A percentile compares a stretch with the other conserved stretches of the same genome.
Evolutionary conservation across 1,139 yeast genomes (phyloP).

Genomic region (Yamadazyma dushanensis): DNA sequence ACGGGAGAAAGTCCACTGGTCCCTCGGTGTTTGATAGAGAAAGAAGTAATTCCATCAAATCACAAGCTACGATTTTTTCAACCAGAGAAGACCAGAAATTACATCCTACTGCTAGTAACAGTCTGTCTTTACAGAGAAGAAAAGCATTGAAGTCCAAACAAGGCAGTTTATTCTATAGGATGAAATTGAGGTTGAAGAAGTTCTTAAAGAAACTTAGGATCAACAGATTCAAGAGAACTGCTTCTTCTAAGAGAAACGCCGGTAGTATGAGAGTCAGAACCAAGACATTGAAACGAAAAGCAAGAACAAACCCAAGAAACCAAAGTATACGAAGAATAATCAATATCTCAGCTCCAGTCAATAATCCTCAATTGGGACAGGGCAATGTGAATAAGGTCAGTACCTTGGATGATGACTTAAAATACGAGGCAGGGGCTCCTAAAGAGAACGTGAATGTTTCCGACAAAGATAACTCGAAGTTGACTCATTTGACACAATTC

Average conservation of each 20-base stretch:
- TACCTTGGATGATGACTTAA: slow-evolving; percentile 26
- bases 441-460: slow-evolving; percentile 17
- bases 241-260: slow-evolving; percentile 29
- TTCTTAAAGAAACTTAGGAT: slow-evolving; percentile 24
- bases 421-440: slow-evolving; percentile 31
- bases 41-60: slow-evolving; percentile 42
- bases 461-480: slow-evolving; percentile 17
- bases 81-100: slow-evolving; percentile 27
- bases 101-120: slow-evolving; percentile 15
- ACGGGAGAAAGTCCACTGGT: slow-evolving; percentile 2
- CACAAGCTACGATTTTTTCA: slow-evolving; percentile 49
- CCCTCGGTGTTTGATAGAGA: slow-evolving; percentile 15
- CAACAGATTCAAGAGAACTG: slow-evolving; percentile 25
- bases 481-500: slow-evolving; percentile 26
- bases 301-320: slow-evolving; percentile 20
- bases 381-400: slow-evolving; percentile 19
- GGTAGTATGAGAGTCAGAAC: slow-evolving; percentile 15
- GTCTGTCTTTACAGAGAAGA: slow-evolving; percentile 25
- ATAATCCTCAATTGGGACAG: slow-evolving; percentile 31
- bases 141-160: slow-evolving; percentile 38
- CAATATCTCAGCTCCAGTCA: slow-evolving; percentile 26
- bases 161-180: slow-evolving; percentile 33
- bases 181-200: slow-evolving; percentile 28
- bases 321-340: slow-evolving; percentile 13
- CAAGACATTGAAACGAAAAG: slow-evolving; percentile 20